Conservation (phyloP, 2,329 filamentous ascomycete genomes). For the Monosporascus cannonballus region DNA sequence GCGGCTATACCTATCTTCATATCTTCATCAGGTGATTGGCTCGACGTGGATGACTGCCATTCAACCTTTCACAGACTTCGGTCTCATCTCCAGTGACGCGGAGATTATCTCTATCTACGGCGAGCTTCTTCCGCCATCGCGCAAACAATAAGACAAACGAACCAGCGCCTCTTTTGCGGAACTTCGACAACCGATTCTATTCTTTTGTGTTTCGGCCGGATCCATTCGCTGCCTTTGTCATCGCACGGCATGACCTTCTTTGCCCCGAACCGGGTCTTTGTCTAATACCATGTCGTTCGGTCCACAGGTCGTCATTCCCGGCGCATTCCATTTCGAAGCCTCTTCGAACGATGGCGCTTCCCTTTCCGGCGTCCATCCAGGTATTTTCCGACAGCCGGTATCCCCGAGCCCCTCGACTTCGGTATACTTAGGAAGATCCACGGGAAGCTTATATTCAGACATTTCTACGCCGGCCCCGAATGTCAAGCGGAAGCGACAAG, state of each 20-base stretch:
- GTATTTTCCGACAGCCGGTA: conserved; percentile 40
- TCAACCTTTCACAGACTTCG: no score
- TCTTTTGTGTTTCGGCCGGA: neutral
- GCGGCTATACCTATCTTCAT: no score
- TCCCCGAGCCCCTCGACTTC: conserved; percentile 34
- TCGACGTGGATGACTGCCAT: no score
- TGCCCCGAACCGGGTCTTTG: neutral
- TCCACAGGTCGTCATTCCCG: conserved; percentile 28
- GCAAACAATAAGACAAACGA: neutral
- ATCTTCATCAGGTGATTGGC: no score
- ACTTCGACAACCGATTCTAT: neutral
- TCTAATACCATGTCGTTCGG: conserved; percentile 22
- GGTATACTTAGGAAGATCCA: conserved; percentile 33
- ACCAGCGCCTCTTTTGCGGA: neutral
- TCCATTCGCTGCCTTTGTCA: neutral
- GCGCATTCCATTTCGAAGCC: conserved; percentile 27
- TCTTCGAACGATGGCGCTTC: conserved; percentile 15
- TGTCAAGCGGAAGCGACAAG: conserved; percentile 43
- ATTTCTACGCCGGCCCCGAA: conserved; percentile 23
- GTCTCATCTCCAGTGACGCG: no score
- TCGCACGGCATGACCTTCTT: neutral
- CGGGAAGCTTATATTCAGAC: conserved; percentile 33
- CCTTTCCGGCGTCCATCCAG: conserved; percentile 33
- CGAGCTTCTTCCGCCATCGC: neutral
- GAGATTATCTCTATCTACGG: neutral